Conservation (phyloP, 148 eudicot species). For the Tetragonia tetragonoides region DNA sequence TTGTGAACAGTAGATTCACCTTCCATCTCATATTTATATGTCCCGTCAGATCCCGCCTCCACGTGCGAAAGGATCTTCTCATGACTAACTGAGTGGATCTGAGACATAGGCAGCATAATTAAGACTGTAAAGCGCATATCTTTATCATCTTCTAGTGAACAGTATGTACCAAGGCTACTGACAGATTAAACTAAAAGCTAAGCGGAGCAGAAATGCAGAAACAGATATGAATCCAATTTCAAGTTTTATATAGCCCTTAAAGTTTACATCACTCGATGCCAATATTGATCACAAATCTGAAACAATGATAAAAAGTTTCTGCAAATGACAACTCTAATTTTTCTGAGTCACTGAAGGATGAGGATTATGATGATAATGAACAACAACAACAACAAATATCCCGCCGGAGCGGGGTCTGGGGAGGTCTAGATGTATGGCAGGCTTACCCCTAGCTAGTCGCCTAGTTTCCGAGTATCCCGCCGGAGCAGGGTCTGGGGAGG, state of each 20-base stretch:
- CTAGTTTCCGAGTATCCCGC: too few relatives aligned
- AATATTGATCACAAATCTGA: neutral
- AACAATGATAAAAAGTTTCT: neutral
- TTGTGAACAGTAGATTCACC: slow-evolving; percentile 14
- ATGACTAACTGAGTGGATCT: neutral
- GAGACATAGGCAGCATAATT: slow-evolving; percentile 3
- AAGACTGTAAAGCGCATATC: neutral
- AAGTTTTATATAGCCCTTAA: neutral
- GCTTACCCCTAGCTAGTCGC: too few relatives aligned
- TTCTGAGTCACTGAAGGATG: neutral
- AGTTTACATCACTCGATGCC: neutral
- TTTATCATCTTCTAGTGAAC: neutral
- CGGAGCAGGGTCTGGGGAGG: too few relatives aligned
- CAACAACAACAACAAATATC: too few relatives aligned
- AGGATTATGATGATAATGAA: neutral
- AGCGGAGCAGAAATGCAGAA: slow-evolving; percentile 6
- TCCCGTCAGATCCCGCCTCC: slow-evolving; percentile 8
- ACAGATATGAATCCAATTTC: neutral
- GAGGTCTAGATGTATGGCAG: too few relatives aligned
- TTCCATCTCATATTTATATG: slow-evolving; percentile 12
- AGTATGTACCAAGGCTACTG: neutral
- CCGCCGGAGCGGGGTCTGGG: too few relatives aligned
- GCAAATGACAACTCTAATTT: neutral
- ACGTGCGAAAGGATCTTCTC: neutral
- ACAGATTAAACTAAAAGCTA: neutral